These are phyloP conservation scores for Carex littledalei DNA, from an alignment of 176 grass and related monocot genomes.

Conservation along the genomic window DNA sequence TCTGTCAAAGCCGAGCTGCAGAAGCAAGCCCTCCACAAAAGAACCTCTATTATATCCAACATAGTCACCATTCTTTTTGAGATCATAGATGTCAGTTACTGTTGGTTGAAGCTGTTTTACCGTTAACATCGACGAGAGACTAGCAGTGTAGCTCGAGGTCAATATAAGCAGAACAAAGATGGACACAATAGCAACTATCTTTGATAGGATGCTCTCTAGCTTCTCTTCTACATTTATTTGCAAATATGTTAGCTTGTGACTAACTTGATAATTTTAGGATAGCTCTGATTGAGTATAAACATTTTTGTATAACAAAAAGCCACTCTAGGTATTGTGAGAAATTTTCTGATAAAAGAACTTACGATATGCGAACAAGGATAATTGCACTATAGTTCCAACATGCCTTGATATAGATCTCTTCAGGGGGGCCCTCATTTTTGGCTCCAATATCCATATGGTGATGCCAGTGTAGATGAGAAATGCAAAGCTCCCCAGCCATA, in stretches of 20 bases:
- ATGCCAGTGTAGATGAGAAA: conserved; percentile 43
- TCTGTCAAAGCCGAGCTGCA: no score
- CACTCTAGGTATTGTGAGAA: neutral
- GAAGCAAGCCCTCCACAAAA: conserved; percentile 15
- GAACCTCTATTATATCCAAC: conserved; percentile 27
- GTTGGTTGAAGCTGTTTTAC: conserved; percentile 43
- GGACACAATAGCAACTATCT: conserved; percentile 34
- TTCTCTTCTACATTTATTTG: conserved; percentile 35
- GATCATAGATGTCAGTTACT: conserved; percentile 31
- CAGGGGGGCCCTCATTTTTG: neutral
- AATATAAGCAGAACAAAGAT: conserved; percentile 33
- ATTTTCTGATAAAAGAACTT: neutral
- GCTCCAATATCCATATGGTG: conserved; percentile 39
- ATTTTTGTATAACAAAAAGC: no score
- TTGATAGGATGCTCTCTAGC: neutral
- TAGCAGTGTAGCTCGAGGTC: conserved; percentile 56
- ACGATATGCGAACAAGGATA: neutral
- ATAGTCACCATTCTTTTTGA: conserved; percentile 33
- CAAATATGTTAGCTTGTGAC: neutral
- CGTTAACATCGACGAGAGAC: conserved; percentile 44
- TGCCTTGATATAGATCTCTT: neutral
- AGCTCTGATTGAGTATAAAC: no score
- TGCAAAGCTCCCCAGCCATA: neutral
- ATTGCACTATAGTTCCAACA: neutral
- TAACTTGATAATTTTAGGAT: no score